phyloP scores from a whole-genome alignment of 129 eudicot genomes.

The Helianthus tuberosus region DNA sequence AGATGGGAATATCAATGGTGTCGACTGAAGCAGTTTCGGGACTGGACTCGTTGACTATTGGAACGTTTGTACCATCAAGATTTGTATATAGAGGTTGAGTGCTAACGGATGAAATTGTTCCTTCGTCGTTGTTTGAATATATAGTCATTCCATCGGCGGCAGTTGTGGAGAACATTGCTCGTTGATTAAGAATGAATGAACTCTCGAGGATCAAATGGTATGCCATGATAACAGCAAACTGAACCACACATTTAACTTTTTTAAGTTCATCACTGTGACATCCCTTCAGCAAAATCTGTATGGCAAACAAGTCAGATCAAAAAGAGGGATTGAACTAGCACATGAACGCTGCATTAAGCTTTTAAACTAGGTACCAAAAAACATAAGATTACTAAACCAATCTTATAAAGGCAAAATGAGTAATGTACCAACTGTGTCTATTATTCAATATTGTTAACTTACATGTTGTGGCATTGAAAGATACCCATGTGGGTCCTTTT shows the following conservation, averaged over 20 bases:
- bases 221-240: conserved; percentile 85
- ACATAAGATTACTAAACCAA: neutral
- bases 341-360: neutral
- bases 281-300: conserved; percentile 91
- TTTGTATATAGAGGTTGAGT: conserved; percentile 21
- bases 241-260: conserved; percentile 72
- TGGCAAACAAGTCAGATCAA: conserved; percentile 6
- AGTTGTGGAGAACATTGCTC: conserved; percentile 80
- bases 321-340: conserved; percentile 8
- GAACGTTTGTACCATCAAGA: conserved; percentile 24
- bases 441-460: neutral
- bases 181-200: conserved; percentile 81
- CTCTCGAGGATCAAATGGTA: conserved; percentile 89
- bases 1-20: conserved; percentile 49
- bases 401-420: conserved; percentile 1
- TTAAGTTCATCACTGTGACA: conserved; percentile 74
- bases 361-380: neutral
- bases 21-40: conserved; percentile 29
- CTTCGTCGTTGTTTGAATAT: conserved; percentile 26
- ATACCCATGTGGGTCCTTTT: neutral
- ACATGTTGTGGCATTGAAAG: neutral
- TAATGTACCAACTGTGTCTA: neutral
- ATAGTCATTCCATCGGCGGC: conserved; percentile 38
- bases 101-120: conserved; percentile 18
- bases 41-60: conserved; percentile 29